Percentiles rank a stretch among this genome's conserved stretches.
phyloP scores from a whole-genome alignment of 2,329 filamentous ascomycete species.

The Cryphonectria radicalis region DNA sequence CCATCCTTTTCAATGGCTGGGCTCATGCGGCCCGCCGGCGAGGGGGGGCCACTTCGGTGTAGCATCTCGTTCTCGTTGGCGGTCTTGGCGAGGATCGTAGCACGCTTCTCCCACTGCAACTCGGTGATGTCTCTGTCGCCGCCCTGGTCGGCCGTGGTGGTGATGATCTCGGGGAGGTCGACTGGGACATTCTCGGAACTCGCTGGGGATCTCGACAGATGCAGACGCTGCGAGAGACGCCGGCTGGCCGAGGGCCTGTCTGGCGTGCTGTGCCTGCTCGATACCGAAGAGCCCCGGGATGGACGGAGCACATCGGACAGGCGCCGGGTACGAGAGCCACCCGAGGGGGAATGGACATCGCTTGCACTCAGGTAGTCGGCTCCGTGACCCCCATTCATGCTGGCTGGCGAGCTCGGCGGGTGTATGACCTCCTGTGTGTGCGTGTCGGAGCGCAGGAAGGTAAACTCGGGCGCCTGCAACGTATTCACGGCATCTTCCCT shows the following conservation, averaged over 20 bases:
- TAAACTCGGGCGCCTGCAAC: slow-evolving; percentile 68
- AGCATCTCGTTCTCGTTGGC: slow-evolving; percentile 57
- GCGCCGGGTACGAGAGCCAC: slow-evolving; percentile 35
- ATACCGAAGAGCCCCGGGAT: slow-evolving; percentile 54
- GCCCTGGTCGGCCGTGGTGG: slow-evolving; percentile 50
- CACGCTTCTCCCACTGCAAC: slow-evolving; percentile 88
- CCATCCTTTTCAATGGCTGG: slow-evolving; percentile 34
- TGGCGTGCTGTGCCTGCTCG: slow-evolving; percentile 44
- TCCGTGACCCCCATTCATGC: slow-evolving; percentile 31
- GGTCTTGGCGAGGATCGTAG: slow-evolving; percentile 74
- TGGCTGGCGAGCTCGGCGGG: slow-evolving; percentile 56
- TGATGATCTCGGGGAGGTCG: slow-evolving; percentile 76
- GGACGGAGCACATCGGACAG: slow-evolving; percentile 39
- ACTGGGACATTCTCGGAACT: slow-evolving; percentile 76
- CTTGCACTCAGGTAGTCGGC: slow-evolving; percentile 35
- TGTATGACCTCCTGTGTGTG: slow-evolving; percentile 76
- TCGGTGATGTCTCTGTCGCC: slow-evolving; percentile 57
- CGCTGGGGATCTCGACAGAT: slow-evolving; percentile 61
- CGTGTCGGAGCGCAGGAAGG: slow-evolving; percentile 84
- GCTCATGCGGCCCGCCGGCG: slow-evolving; percentile 34
- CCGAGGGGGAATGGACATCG: slow-evolving; percentile 30
- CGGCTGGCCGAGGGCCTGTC: slow-evolving; percentile 41
- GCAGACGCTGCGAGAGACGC: slow-evolving; percentile 72
- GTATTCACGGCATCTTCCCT: slow-evolving; percentile 40
- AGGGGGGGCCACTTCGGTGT: slow-evolving; percentile 48